Evolutionary conservation across 2,329 filamentous ascomycete genomes (phyloP), one percentile per base, ranked within the genome.

Genomic region (Diaporthe citriasiana): DNA sequence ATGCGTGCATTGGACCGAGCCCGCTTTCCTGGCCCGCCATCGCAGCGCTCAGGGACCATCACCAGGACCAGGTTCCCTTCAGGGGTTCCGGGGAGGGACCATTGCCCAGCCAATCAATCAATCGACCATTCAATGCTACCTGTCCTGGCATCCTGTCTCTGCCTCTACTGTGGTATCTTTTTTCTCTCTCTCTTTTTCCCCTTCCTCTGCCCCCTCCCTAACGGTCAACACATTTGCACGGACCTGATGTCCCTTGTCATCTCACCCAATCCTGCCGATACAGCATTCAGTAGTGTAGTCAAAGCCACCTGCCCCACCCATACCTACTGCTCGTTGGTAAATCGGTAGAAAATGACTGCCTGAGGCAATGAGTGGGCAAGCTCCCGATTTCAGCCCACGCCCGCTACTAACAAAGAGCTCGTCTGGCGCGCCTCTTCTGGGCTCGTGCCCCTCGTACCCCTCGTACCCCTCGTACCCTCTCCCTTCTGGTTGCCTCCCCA

Each of bases 21-120:
- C 42, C 35, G 68, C 42, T 42, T 71, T 13, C 53, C 38, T 40
- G 45, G 30, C 51, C 47, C 35, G 45, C 70, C 25, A 33, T 53
- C 38, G n/a, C 57, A 30, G 47, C 45, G 70, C 70, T 63, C 70
- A 63, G 70, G 70, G 70, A 71, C 70, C 47, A 63, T 42, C 56
- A 71, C 70, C 42, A 50, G 70, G 70, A 71, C 56, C 47, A 63
- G 70, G 56, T 5, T 9, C 6, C 25, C 17, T 25, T 27, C 45
- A 50, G 42, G 42, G 53, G 53, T 9, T 56, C n/a, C 19, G 30
- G 30, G 42, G 30, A 45, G 27, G 27, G 38, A 40, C 35, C 68
- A 35, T 38, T 50, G 42, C 15, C 63, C 63, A 51, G 35, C 35
- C 33, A 68, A 51, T 68, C 63, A 51, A 25, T 25, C 33, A 68